Base-by-base conservation (phyloP, 331 rosid genomes). In the Cucumis variabilis region DNA sequence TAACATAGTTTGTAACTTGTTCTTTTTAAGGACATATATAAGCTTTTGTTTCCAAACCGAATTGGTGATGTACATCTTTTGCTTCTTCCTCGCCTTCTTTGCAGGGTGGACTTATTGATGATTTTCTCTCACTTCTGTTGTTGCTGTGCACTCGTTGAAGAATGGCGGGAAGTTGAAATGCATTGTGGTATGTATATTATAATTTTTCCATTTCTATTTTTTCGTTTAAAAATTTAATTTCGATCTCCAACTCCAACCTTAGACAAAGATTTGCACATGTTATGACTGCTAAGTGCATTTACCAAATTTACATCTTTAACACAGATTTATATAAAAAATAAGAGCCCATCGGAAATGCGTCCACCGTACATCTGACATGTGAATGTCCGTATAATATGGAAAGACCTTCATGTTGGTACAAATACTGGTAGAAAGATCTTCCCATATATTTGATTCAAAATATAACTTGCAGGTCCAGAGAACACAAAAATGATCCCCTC, bases 81-180 rank as follows among this genome's bases (percentile, higher is more conserved):
- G 30, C 86, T 44, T 37, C 69, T 63, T 71, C 46, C 50, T 81
- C 60, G 30, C 75, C 55, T 81, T 86, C 89, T 66, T 90, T 83
- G 72, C 90, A 96, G 98, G 99, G 99, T 30, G 98, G 98, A 74
- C 92, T 88, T 80, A 20, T 95, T 84, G 99, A 97, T 87, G 99
- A 97, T 89, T 97, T 97, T 90, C 96, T 94, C 99, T 23, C 99
- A 97, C 91, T 90, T 97, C 65, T 97, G 99, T 83, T 97, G 98
- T 96, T 97, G 98, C 88, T 96, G 99, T 87, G 99, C 99, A 72
- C 98, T 97, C 77, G 98, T 96, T 89, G 98, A 97, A 97, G 99
- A 97, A 92, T 97, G 96, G 98, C 95, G 99, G 88, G 99, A 97
- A 93, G 96, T 97, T 15, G 95, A 97, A 93, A 92, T 96, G 82